These are phyloP conservation scores for Clavispora fructus DNA, from an alignment of 805 yeast genomes.

Conservation along the genomic window DNA sequence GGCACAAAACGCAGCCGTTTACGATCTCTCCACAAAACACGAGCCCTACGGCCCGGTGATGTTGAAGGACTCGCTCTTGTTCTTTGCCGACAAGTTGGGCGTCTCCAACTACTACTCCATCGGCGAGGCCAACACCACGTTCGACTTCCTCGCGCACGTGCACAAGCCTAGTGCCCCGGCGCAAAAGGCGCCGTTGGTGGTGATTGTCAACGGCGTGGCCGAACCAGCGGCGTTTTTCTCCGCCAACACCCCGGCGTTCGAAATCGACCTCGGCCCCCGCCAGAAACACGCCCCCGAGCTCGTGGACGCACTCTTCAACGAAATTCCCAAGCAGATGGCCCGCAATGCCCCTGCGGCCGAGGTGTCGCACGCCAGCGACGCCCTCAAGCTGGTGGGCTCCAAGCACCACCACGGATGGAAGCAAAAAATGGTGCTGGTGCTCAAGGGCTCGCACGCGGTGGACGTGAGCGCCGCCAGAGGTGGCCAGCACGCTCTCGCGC, in stretches of 20 bases:
- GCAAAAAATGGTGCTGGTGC: neutral
- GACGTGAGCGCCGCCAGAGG: neutral
- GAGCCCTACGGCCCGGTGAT: conserved; percentile 1
- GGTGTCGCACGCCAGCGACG: neutral
- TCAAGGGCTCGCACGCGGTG: neutral
- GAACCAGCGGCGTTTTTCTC: conserved; percentile 25
- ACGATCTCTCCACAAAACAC: conserved; percentile 8
- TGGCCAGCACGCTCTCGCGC: neutral
- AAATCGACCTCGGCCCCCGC: neutral
- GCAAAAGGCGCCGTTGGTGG: conserved; percentile 27
- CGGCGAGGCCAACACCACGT: conserved; percentile 21
- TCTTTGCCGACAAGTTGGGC: conserved; percentile 43
- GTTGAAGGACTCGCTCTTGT: conserved; percentile 32
- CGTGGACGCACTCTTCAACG: conserved; percentile 11
- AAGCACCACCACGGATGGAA: neutral
- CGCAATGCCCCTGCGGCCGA: neutral
- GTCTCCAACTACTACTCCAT: conserved; percentile 32
- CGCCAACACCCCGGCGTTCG: neutral
- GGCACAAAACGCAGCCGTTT: conserved; percentile 14
- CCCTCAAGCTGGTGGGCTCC: neutral
- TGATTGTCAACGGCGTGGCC: conserved; percentile 40
- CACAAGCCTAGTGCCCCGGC: conserved; percentile 5
- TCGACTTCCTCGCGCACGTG: conserved; percentile 21
- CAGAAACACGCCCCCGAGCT: conserved; percentile 7
- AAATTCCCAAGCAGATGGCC: conserved; percentile 16